Percentiles rank a stretch among this genome's conserved stretches.
phyloP scores from a whole-genome alignment of 768 basidiomycete species.

The Saitozyma podzolica region DNA sequence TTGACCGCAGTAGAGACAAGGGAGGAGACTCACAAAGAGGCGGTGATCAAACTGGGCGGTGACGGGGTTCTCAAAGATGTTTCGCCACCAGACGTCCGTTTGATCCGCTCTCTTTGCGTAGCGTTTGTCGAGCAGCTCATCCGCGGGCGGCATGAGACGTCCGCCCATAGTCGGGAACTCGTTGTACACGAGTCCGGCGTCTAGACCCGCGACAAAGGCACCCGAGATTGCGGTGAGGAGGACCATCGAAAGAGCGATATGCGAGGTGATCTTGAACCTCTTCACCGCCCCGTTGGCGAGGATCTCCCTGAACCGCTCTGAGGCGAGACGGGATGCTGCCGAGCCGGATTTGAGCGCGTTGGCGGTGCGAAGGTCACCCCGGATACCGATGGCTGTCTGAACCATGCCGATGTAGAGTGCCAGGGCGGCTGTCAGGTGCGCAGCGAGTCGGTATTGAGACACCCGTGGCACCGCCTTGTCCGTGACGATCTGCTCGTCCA shows the following conservation, averaged over 20 bases:
- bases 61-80: constrained; percentile 94
- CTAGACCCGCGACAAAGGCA: constrained; percentile 95
- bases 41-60: constrained; percentile 98
- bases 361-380: constrained; percentile 72
- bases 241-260: constrained; percentile 71
- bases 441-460: constrained; percentile 92
- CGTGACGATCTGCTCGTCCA: constrained; percentile 77
- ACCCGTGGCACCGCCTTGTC: constrained; percentile 87
- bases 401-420: constrained; percentile 93
- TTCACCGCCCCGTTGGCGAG: constrained; percentile 56
- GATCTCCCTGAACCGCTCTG: constrained; percentile 2
- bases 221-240: constrained; percentile 91
- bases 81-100: constrained; percentile 89
- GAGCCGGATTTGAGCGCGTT: constrained; percentile 6
- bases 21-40: constrained; percentile 67
- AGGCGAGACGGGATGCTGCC: not conserved
- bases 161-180: constrained; percentile 98
- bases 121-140: constrained; percentile 74
- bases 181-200: constrained; percentile 96
- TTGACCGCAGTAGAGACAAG: not conserved
- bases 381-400: constrained; percentile 68
- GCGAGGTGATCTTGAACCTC: constrained; percentile 64
- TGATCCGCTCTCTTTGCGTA: constrained; percentile 72
- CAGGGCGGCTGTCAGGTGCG: constrained; percentile 89
- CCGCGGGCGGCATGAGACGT: constrained; percentile 71